phyloP scores from a whole-genome alignment of 1,139 yeast genomes.

The Diutina rugosa region DNA sequence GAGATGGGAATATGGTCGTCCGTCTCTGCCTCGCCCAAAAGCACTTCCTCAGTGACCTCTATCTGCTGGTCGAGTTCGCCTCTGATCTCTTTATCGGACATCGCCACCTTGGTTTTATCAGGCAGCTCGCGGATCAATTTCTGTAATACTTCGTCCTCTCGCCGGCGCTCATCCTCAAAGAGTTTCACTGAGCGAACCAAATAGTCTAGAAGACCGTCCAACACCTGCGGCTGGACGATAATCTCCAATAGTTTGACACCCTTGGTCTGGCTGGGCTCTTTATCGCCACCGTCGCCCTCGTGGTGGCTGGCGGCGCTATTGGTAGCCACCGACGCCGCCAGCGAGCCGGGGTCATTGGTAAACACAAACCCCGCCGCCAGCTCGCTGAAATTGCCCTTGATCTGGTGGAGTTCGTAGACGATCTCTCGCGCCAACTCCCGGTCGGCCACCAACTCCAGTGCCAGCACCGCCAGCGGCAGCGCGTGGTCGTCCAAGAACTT shows the following conservation, averaged over 20 bases:
- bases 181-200: conserved; percentile 25
- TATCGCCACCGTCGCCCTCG: neutral
- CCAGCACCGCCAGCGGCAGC: conserved; percentile 21
- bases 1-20: neutral
- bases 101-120: neutral
- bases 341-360: conserved; percentile 8
- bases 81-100: neutral
- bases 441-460: conserved; percentile 23
- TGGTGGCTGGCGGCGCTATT: neutral
- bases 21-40: neutral
- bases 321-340: conserved; percentile 20
- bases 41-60: neutral
- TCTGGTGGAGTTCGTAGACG: conserved; percentile 20
- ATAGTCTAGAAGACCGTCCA: conserved; percentile 27
- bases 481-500: conserved; percentile 27
- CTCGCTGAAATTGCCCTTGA: neutral
- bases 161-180: conserved; percentile 17
- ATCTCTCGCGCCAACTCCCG: conserved; percentile 26
- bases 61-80: neutral
- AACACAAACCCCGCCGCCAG: neutral
- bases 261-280: conserved; percentile 11
- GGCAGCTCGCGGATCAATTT: conserved; percentile 1
- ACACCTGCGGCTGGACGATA: conserved; percentile 32
- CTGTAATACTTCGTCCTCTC: conserved; percentile 11
- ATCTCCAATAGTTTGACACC: conserved; percentile 30